Evolutionary conservation across 2,329 filamentous ascomycete species (phyloP), one percentile per base, ranked within the genome.

Genomic region (Xylariaceae sp.): DNA sequence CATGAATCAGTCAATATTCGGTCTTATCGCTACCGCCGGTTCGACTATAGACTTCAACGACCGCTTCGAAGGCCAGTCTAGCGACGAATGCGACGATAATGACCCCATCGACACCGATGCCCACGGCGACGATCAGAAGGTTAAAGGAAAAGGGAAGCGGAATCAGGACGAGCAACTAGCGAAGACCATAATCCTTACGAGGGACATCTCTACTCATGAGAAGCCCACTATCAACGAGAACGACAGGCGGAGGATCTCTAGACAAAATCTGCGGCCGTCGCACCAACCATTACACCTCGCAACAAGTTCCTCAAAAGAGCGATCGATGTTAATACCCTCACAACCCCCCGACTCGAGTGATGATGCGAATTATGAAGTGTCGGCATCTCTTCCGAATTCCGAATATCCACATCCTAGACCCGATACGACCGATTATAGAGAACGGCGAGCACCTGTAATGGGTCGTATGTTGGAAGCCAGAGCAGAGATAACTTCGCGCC

Each of bases 1-100:
- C 66, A 89, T 95, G 85, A 94, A 96, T 71, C 92, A 96, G 76
- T 95, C 89, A 60, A 86, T 97, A 51, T 95, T 96, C 70, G 91
- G 90, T 50, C 83, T 97, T 72, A 92, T 97, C 61, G 89, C 92
- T 6, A 89, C 90, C 15, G 90, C 90, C 36, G 89, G 91, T 6
- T 92, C 89, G 29, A 84, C 84, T 55, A 85, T 88, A 48, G 87
- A 95, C 71, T 91, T 95, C 67, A 86, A 89, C 69, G 81, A 88
- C 55, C 83, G 88, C 36, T 92, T 94, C 69, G 87, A 91, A 65
- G 87, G 75, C 47, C 78, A 87, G 61, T 91, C 87, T 39, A 94
- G 89, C 63, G 90, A 92, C 63, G 91, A 91, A 60, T 87, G 89
- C 45, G 79, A 73, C n/a, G 77, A 78, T 16, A 71, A 43, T 19